phyloP scores from a whole-genome alignment of 2,329 filamentous ascomycete species.

The Penicillium palitans region DNA sequence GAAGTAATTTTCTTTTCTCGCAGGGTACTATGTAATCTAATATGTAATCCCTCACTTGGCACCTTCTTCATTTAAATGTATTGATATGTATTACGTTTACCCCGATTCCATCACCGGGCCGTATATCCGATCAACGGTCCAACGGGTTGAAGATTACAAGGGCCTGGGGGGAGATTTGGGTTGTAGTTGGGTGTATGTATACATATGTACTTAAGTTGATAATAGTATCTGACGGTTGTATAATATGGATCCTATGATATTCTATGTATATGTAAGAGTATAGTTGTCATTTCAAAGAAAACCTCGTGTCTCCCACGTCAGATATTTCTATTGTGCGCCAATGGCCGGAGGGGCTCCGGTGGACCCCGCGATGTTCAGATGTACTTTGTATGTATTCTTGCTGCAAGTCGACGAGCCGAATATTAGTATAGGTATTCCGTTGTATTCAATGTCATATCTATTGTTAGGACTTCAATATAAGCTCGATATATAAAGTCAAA shows the following conservation, averaged over 20 bases:
- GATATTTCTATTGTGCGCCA: slow-evolving; percentile 17
- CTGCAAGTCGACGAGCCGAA: neutral
- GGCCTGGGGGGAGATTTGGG: neutral
- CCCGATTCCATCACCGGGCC: slow-evolving; percentile 5
- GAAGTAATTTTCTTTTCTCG: neutral
- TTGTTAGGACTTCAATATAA: neutral
- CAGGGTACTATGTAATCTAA: neutral
- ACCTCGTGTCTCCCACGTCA: neutral
- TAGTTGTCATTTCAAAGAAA: slow-evolving; percentile 12
- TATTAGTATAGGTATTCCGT: neutral
- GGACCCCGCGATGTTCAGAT: slow-evolving; percentile 22
- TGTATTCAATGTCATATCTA: neutral
- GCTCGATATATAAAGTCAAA: neutral
- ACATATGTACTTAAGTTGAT: neutral
- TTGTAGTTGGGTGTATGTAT: neutral
- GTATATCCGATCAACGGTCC: slow-evolving; percentile 11
- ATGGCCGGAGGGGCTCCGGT: slow-evolving; percentile 19
- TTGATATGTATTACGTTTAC: slow-evolving; percentile 10
- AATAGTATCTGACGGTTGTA: neutral
- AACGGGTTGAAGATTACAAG: neutral
- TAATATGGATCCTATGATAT: neutral
- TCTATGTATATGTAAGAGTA: neutral
- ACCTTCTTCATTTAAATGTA: neutral
- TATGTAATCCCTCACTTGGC: neutral
- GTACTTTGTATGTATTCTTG: slow-evolving; percentile 7